Evolutionary conservation across 179 eudicot species (phyloP), one percentile per base, ranked within the genome.

Genomic region (Beta lomatogona): DNA sequence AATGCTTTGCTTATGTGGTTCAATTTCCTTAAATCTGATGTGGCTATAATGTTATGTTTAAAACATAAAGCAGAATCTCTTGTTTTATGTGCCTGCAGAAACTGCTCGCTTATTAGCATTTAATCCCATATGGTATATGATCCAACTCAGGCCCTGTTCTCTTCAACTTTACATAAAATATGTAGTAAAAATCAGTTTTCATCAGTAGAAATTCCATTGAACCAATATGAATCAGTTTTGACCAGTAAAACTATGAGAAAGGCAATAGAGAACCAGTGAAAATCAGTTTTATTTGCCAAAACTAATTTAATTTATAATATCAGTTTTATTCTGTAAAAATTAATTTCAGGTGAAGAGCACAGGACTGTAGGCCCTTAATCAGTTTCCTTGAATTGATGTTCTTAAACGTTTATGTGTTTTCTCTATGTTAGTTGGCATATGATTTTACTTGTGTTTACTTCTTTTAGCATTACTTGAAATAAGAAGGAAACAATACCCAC

Each of bases 1-100:
- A 52, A 45, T 15, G 7, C 60, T 58, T 48, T 77, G 36, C n/a
- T 77, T 50, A 65, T 25, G 19, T 77, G 45, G 71, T 77, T 64
- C 7, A 1, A 44, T 6, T 45, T 45, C 21, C 19, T n/a, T 11
- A 9, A 46, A 58, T 4, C 9, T 46, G 63, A n/a, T 22, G 44
- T 63, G 69, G 0, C 15, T 77, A 31, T 18, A 14, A 11, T 18
- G 66, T 57, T 54, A 21, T 15, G 46, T 13, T 21, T 45, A 25
- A 61, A 63, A 75, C 15, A 45, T 31, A 16, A 59, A 41, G 4
- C 28, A n/a, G 50, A 18, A 21, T 4, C 10, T n/a, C 57, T 44
- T 75, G 18, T 36, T 19, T 19, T 16, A 5, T 36, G 44, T 75
- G 19, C 55, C 55, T 22, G 46, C 22, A 77, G 31, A 53, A 31